Conservation (phyloP, 768 basidiomycete genomes). For the Leccinum arenicola region DNA sequence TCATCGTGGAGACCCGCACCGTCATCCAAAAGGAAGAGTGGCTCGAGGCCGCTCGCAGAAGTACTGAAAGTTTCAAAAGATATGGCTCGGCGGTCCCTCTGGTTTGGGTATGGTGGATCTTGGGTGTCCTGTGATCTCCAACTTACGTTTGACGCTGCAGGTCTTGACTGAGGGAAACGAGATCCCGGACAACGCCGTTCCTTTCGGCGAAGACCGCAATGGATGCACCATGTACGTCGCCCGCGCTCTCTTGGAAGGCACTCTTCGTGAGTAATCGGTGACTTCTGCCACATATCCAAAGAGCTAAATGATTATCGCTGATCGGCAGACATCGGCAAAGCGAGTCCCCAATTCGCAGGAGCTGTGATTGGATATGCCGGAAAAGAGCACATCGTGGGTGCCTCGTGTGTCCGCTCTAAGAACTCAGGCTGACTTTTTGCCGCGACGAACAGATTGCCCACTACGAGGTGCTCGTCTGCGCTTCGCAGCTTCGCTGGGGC, state of each 20-base stretch:
- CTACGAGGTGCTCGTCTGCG: slow-evolving; percentile 37
- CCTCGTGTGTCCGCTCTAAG: background rate
- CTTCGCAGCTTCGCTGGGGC: slow-evolving; percentile 33
- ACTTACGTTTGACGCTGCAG: slow-evolving; percentile 6
- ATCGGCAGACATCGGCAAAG: slow-evolving; percentile 34
- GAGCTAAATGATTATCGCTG: background rate
- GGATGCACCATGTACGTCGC: slow-evolving; percentile 28
- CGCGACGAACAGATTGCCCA: slow-evolving; percentile 23
- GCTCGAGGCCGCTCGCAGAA: slow-evolving; percentile 29
- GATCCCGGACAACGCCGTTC: slow-evolving; percentile 36
- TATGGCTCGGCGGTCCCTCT: slow-evolving; percentile 30
- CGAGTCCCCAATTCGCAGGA: slow-evolving; percentile 30
- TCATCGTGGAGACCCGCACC: slow-evolving; percentile 9
- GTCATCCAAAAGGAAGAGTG: slow-evolving; percentile 27
- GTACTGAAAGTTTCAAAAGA: slow-evolving; percentile 27
- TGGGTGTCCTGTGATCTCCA: background rate
- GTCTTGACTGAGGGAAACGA: slow-evolving; percentile 28
- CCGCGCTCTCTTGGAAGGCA: slow-evolving; percentile 31
- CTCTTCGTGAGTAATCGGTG: slow-evolving; percentile 24
- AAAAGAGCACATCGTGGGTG: slow-evolving; percentile 31
- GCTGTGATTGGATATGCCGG: slow-evolving; percentile 34
- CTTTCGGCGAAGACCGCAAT: slow-evolving; percentile 32
- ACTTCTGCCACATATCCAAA: background rate
- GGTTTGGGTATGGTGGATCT: slow-evolving; percentile 26
- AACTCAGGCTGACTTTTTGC: background rate